phyloP scores from a whole-genome alignment of 495 filamentous ascomycete genomes.

The Xylaria bambusicola region DNA sequence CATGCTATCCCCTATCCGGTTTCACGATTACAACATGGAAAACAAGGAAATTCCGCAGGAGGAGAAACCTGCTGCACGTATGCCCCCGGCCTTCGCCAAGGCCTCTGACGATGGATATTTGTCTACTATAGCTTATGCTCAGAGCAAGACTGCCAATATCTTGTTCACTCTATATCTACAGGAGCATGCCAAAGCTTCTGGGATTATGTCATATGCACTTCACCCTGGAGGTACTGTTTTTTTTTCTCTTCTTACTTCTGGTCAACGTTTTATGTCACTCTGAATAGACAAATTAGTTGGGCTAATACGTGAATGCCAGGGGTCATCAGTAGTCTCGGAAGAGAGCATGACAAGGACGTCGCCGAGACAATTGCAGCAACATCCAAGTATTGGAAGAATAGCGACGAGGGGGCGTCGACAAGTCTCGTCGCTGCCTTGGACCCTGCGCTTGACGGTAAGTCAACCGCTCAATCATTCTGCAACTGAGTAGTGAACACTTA shows the following conservation, averaged over 20 bases:
- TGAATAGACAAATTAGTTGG: neutral
- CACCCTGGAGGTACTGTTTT: slow-evolving; percentile 58
- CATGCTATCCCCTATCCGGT: slow-evolving; percentile 53
- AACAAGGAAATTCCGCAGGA: slow-evolving; percentile 41
- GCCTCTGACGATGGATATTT: slow-evolving; percentile 53
- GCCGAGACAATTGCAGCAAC: slow-evolving; percentile 40
- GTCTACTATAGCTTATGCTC: slow-evolving; percentile 54
- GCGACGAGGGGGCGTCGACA: slow-evolving; percentile 57
- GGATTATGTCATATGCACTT: slow-evolving; percentile 44
- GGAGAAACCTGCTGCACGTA: slow-evolving; percentile 34
- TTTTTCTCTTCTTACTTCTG: too few species aligned
- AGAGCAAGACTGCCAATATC: slow-evolving; percentile 65
- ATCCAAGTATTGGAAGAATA: slow-evolving; percentile 50
- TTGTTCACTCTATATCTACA: slow-evolving; percentile 55
- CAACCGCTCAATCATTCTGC: neutral
- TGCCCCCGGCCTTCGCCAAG: slow-evolving; percentile 36
- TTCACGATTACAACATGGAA: slow-evolving; percentile 59
- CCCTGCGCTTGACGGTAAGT: slow-evolving; percentile 47
- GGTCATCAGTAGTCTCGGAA: slow-evolving; percentile 36
- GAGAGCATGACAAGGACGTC: slow-evolving; percentile 43
- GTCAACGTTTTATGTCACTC: neutral
- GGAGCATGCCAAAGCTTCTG: slow-evolving; percentile 31
- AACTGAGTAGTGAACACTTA: neutral
- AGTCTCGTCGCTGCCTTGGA: slow-evolving; percentile 61
- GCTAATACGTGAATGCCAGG: slow-evolving; percentile 18